phyloP scores from a whole-genome alignment of 2,329 filamentous ascomycete species.

The Aspergillus sp. region DNA sequence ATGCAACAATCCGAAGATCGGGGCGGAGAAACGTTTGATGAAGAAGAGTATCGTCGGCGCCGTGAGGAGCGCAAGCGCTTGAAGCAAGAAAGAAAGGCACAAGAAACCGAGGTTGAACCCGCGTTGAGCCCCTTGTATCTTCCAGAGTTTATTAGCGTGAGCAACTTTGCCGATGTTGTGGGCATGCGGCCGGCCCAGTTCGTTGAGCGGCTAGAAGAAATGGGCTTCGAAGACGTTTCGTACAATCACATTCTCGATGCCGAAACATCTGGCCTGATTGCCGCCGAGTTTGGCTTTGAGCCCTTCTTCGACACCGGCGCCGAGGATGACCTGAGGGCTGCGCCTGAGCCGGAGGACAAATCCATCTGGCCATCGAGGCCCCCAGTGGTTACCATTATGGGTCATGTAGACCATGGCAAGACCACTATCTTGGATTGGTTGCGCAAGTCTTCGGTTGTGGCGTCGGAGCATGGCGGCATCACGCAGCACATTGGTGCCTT shows the following conservation, averaged over 20 bases:
- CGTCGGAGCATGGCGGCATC: conserved; percentile 92
- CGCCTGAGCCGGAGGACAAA: conserved; percentile 70
- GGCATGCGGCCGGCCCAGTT: conserved; percentile 74
- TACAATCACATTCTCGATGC: conserved; percentile 86
- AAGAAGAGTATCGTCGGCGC: conserved; percentile 40
- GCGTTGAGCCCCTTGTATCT: conserved; percentile 70
- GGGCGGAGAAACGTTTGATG: conserved; percentile 43
- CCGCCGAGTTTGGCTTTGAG: conserved; percentile 90
- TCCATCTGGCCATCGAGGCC: conserved; percentile 73
- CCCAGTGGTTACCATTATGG: conserved; percentile 98
- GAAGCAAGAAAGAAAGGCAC: conserved; percentile 50
- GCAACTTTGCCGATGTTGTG: conserved; percentile 76
- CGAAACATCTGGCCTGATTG: conserved; percentile 87
- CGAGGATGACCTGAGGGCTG: conserved; percentile 73
- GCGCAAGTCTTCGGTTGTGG: conserved; percentile 88
- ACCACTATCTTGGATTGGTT: conserved; percentile 94
- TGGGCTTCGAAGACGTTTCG: conserved; percentile 86
- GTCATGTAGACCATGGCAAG: conserved; percentile 97
- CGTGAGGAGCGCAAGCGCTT: conserved; percentile 38
- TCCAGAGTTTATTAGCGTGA: conserved; percentile 90
- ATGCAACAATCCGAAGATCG: conserved; percentile 28
- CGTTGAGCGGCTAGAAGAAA: conserved; percentile 73
- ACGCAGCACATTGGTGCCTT: conserved; percentile 99
- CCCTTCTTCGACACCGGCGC: conserved; percentile 68
- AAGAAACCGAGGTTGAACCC: conserved; percentile 39